phyloP scores from a whole-genome alignment of 1,284 basidiomycete genomes.

The Mycena sp. region DNA sequence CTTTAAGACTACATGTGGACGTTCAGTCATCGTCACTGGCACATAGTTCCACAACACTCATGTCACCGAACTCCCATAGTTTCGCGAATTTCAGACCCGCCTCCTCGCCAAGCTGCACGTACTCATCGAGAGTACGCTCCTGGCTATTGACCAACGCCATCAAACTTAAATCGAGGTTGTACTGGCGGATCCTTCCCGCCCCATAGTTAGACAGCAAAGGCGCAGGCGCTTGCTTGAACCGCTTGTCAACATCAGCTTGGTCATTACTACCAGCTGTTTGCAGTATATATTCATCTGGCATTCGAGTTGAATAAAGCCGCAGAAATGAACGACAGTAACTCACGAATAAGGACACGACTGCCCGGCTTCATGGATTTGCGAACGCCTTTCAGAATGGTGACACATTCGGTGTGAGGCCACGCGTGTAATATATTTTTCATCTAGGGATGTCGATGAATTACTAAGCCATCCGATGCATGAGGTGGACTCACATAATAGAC shows the following conservation, averaged over 20 bases:
- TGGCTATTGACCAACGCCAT: slow-evolving; percentile 34
- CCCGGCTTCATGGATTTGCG: slow-evolving; percentile 38
- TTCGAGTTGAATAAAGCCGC: background rate
- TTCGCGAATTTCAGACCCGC: slow-evolving; percentile 21
- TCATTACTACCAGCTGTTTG: slow-evolving; percentile 31
- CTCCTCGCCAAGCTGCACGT: slow-evolving; percentile 20
- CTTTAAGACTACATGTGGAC: too few relatives aligned
- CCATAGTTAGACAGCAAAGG: slow-evolving; percentile 41
- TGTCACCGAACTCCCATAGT: slow-evolving; percentile 30
- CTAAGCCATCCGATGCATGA: background rate
- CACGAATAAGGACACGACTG: slow-evolving; percentile 43
- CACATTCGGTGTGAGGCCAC: slow-evolving; percentile 41
- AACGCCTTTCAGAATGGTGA: slow-evolving; percentile 42
- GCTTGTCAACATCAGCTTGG: background rate
- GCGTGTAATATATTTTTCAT: slow-evolving; percentile 40
- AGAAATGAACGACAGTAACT: background rate
- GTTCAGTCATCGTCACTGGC: slow-evolving; percentile 6
- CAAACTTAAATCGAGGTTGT: slow-evolving; percentile 41
- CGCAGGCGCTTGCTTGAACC: slow-evolving; percentile 31
- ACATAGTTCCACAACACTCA: slow-evolving; percentile 26
- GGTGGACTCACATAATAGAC: slow-evolving; percentile 54
- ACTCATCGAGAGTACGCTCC: slow-evolving; percentile 34
- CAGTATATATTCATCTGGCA: slow-evolving; percentile 31
- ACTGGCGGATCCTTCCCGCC: slow-evolving; percentile 35
- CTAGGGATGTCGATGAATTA: background rate